Conservation (phyloP, 192 early-diverging fungal genomes). For the Lunasporangiospora selenospora region DNA sequence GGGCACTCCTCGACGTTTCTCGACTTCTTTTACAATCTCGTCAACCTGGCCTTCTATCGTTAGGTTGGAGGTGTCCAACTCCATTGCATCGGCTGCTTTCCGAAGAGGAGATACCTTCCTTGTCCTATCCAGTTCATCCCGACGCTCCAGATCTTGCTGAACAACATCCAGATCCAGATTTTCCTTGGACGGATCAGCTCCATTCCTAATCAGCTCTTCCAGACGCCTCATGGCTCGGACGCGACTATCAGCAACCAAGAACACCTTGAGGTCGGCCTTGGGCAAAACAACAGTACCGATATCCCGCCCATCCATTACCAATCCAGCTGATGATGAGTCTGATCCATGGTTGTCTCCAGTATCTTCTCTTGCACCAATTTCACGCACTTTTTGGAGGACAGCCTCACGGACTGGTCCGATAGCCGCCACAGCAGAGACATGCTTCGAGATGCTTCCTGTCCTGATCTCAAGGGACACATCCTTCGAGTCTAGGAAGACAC, state of each 20-base stretch:
- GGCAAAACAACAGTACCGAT: conserved; percentile 81
- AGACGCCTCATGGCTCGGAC: conserved; percentile 74
- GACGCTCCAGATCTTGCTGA: conserved; percentile 63
- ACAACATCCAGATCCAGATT: conserved; percentile 52
- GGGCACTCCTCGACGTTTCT: background rate
- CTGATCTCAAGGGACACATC: conserved; percentile 74
- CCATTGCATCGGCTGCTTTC: conserved; percentile 73
- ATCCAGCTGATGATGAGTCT: conserved; percentile 39
- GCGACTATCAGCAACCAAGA: conserved; percentile 67
- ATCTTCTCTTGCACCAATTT: conserved; percentile 51
- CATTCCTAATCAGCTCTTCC: conserved; percentile 55
- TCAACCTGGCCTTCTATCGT: conserved; percentile 74
- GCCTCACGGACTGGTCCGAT: conserved; percentile 60
- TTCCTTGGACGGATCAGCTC: conserved; percentile 8
- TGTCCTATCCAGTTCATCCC: conserved; percentile 73
- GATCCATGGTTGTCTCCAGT: background rate
- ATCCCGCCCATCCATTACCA: conserved; percentile 89
- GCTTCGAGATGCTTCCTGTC: conserved; percentile 56
- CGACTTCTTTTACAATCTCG: conserved; percentile 55
- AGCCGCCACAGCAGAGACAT: conserved; percentile 67
- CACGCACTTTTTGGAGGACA: conserved; percentile 61
- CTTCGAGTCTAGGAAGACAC: conserved; percentile 57
- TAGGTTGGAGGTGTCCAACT: conserved; percentile 74
- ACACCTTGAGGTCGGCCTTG: conserved; percentile 79
- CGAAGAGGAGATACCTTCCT: conserved; percentile 71